Conservation (phyloP, 2,329 filamentous ascomycete species). For the Aureobasidium sp. region DNA sequence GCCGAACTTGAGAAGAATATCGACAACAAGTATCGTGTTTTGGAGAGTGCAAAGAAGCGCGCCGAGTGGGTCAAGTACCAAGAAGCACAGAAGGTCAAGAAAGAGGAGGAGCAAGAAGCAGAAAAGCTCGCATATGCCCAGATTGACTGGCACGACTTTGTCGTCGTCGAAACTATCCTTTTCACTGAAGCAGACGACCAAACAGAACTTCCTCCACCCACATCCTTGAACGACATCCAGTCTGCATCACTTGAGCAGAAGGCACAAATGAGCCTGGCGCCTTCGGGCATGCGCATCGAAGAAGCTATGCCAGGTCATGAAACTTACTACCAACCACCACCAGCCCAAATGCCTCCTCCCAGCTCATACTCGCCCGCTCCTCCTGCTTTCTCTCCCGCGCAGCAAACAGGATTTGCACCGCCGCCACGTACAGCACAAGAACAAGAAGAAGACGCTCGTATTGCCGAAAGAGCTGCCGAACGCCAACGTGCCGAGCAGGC, state of each 20-base stretch:
- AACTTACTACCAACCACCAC: conserved; percentile 26
- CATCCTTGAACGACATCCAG: conserved; percentile 82
- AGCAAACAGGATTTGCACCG: conserved; percentile 13
- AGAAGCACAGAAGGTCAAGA: conserved; percentile 76
- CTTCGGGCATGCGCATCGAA: conserved; percentile 72
- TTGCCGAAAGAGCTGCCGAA: conserved; percentile 24
- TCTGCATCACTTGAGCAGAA: conserved; percentile 93
- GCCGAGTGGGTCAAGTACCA: conserved; percentile 82
- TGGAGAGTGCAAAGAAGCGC: conserved; percentile 73
- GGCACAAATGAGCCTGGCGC: conserved; percentile 76
- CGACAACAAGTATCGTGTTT: conserved; percentile 68
- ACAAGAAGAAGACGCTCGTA: conserved; percentile 28
- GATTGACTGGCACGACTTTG: conserved; percentile 97
- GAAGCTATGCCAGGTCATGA: conserved; percentile 51
- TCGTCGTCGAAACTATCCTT: conserved; percentile 87
- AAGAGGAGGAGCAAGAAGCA: conserved; percentile 78
- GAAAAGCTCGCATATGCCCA: conserved; percentile 70
- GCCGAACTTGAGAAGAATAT: conserved; percentile 66
- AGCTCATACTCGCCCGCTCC: conserved; percentile 20
- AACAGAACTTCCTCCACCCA: conserved; percentile 77
- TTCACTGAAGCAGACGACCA: conserved; percentile 87
- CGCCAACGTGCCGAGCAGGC: conserved; percentile 64
- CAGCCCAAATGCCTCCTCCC: conserved; percentile 20
- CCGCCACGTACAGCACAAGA: conserved; percentile 22
- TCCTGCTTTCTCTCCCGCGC: conserved; percentile 13